phyloP scores from a whole-genome alignment of 441 rosid species.

The Erysimum pusillum region DNA sequence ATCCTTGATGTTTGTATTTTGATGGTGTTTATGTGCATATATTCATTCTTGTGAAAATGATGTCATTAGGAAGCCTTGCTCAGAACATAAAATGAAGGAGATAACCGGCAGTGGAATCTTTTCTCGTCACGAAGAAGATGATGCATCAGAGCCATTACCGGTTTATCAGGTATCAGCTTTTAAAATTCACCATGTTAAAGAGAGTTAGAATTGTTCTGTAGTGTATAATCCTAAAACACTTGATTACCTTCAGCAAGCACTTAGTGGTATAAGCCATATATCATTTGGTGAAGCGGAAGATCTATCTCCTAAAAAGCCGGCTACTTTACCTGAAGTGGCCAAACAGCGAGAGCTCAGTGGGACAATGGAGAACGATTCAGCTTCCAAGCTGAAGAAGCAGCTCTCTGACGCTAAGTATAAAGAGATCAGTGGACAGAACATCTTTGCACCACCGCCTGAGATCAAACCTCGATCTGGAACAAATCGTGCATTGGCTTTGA shows the following conservation, averaged over 20 bases:
- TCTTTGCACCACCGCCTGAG: slow-evolving; percentile 97
- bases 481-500: slow-evolving; percentile 68
- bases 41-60: neutral
- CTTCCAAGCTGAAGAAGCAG: slow-evolving; percentile 70
- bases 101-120: slow-evolving; percentile 97
- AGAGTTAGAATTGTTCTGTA: neutral
- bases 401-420: slow-evolving; percentile 85
- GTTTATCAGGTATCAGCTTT: slow-evolving; percentile 75
- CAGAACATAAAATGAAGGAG: slow-evolving; percentile 93
- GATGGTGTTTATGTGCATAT: slow-evolving; percentile 3
- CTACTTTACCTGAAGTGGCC: slow-evolving; percentile 77
- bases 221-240: neutral
- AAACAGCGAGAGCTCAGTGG: slow-evolving; percentile 98
- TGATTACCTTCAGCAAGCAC: slow-evolving; percentile 62
- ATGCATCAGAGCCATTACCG: slow-evolving; percentile 61
- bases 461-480: slow-evolving; percentile 78
- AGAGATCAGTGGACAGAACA: slow-evolving; percentile 95
- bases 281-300: slow-evolving; percentile 85
- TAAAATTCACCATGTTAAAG: neutral
- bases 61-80: slow-evolving; percentile 85
- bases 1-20: slow-evolving; percentile 6
- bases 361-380: slow-evolving; percentile 70
- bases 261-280: slow-evolving; percentile 91
- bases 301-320: slow-evolving; percentile 76
- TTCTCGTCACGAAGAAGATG: slow-evolving; percentile 65